phyloP scores from a whole-genome alignment of 805 yeast species.

The Metschnikowia santaceciliae region DNA sequence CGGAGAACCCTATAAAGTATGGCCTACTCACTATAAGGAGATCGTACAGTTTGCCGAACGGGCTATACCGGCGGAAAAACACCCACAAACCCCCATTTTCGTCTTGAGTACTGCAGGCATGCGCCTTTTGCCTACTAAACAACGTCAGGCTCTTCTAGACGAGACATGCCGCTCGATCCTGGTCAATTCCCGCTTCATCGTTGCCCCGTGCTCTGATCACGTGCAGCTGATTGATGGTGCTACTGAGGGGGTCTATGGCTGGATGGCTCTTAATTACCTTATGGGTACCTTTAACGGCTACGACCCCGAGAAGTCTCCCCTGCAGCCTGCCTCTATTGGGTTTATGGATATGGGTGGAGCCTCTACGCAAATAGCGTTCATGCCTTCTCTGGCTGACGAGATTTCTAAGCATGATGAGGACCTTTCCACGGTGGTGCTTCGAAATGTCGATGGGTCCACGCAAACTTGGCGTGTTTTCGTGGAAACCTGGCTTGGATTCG shows the following conservation, averaged over 20 bases:
- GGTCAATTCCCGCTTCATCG: slow-evolving; percentile 50
- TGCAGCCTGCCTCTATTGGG: slow-evolving; percentile 63
- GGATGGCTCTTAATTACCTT: slow-evolving; percentile 88
- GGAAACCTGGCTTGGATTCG: slow-evolving; percentile 96
- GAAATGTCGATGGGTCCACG: slow-evolving; percentile 64
- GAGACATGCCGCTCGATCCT: slow-evolving; percentile 58
- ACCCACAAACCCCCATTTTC: slow-evolving; percentile 73
- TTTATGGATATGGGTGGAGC: slow-evolving; percentile 99
- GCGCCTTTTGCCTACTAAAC: slow-evolving; percentile 63
- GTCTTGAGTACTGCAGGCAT: slow-evolving; percentile 97
- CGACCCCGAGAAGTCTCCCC: slow-evolving; percentile 21
- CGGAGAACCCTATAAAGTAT: slow-evolving; percentile 48
- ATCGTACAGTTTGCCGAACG: slow-evolving; percentile 65
- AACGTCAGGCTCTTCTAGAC: slow-evolving; percentile 50
- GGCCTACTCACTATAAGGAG: slow-evolving; percentile 65
- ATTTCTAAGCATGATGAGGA: slow-evolving; percentile 66
- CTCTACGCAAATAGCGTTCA: slow-evolving; percentile 92
- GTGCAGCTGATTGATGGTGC: slow-evolving; percentile 90
- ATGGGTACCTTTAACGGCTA: slow-evolving; percentile 54
- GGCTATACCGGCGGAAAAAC: slow-evolving; percentile 61
- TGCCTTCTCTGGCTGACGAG: slow-evolving; percentile 64
- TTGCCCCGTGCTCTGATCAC: slow-evolving; percentile 62
- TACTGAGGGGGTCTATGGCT: slow-evolving; percentile 91
- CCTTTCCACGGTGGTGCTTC: slow-evolving; percentile 58
- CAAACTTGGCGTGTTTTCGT: slow-evolving; percentile 87